phyloP scores from a whole-genome alignment of 805 yeast genomes.

The Ogataea pignaliae region DNA sequence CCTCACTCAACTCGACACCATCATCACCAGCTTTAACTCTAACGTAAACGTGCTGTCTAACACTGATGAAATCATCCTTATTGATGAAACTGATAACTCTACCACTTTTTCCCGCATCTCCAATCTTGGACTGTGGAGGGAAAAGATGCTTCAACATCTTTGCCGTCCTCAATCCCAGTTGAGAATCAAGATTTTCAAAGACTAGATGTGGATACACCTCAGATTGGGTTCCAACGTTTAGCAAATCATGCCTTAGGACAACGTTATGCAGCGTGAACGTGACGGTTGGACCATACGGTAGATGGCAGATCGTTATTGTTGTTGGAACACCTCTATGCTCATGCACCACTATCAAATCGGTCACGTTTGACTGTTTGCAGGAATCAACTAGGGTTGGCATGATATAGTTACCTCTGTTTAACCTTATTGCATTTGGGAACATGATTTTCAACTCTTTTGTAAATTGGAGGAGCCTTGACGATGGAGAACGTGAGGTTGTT shows the following conservation, averaged over 20 bases:
- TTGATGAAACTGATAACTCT: slow-evolving; percentile 93
- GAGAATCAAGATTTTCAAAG: slow-evolving; percentile 82
- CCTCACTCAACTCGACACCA: slow-evolving; percentile 86
- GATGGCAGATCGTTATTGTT: slow-evolving; percentile 84
- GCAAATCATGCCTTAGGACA: slow-evolving; percentile 86
- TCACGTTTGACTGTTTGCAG: slow-evolving; percentile 69
- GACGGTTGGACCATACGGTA: slow-evolving; percentile 98
- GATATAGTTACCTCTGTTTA: slow-evolving; percentile 90
- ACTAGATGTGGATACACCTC: slow-evolving; percentile 93
- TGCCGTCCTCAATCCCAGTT: slow-evolving; percentile 77
- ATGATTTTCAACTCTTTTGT: slow-evolving; percentile 86
- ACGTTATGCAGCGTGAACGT: slow-evolving; percentile 93
- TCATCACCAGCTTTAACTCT: slow-evolving; percentile 86
- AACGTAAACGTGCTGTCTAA: slow-evolving; percentile 92
- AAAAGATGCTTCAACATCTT: slow-evolving; percentile 81
- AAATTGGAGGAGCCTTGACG: slow-evolving; percentile 80
- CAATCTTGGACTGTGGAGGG: slow-evolving; percentile 57
- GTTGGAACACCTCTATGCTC: slow-evolving; percentile 99
- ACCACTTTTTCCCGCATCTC: slow-evolving; percentile 85
- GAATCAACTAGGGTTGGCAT: slow-evolving; percentile 81
- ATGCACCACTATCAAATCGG: slow-evolving; percentile 82
- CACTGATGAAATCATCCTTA: slow-evolving; percentile 86
- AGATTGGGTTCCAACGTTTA: slow-evolving; percentile 79
- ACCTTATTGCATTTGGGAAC: slow-evolving; percentile 83
- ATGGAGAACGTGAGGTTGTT: slow-evolving; percentile 91